phyloP scores from a whole-genome alignment of 345 rosid species.

The Clausena lansium region DNA sequence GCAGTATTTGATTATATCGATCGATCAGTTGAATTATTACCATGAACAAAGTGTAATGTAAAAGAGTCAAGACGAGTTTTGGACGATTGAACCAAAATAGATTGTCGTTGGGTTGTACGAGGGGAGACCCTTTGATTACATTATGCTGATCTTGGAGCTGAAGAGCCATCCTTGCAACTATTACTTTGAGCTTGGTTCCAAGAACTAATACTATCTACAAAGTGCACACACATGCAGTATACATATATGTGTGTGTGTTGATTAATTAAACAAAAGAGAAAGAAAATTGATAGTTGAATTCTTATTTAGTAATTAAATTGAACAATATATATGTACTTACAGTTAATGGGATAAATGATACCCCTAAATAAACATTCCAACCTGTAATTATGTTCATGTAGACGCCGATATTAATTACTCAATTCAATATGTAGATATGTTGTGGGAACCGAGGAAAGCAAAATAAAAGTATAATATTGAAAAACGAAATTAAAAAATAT shows the following conservation, averaged over 20 bases:
- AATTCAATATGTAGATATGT: not conserved
- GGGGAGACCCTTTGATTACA: conserved; percentile 53
- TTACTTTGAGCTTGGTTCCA: conserved; percentile 59
- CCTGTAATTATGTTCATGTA: conserved; percentile 35
- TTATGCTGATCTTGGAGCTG: conserved; percentile 33
- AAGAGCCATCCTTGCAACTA: conserved; percentile 54
- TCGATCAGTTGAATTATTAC: conserved; percentile 17
- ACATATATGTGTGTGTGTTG: too few relatives aligned
- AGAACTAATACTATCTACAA: conserved; percentile 39
- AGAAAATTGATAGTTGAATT: not conserved
- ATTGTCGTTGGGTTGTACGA: conserved; percentile 50
- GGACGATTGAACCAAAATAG: conserved; percentile 63
- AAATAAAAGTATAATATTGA: not conserved
- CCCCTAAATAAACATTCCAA: conserved; percentile 59
- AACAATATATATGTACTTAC: conserved; percentile 28
- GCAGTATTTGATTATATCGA: not conserved
- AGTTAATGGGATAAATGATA: conserved; percentile 68
- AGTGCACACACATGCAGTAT: too few relatives aligned
- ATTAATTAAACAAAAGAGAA: too few relatives aligned
- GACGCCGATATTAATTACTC: too few relatives aligned
- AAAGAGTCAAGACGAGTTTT: conserved; percentile 44
- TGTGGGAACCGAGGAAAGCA: too few relatives aligned
- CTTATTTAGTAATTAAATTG: too few relatives aligned
- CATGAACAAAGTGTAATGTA: conserved; percentile 50
- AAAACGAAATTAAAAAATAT: not conserved